Conservation (phyloP, 768 basidiomycete species). For the Holtermanniella nyarrowii region DNA sequence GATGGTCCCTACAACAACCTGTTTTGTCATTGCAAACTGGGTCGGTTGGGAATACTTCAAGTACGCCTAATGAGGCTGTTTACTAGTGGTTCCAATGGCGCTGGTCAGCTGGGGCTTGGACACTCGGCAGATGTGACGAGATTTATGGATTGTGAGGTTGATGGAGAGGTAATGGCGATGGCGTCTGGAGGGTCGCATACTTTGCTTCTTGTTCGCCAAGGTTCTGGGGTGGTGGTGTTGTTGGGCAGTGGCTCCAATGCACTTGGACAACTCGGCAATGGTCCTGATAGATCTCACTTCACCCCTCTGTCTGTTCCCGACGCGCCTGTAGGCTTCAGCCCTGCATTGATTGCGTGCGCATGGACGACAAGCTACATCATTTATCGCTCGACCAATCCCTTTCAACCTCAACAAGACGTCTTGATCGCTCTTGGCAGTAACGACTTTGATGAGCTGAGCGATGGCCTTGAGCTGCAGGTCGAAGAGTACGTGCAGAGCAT, state of each 20-base stretch:
- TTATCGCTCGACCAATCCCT: slow-evolving; percentile 41
- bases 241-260: slow-evolving; percentile 69
- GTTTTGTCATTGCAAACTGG: slow-evolving; percentile 97
- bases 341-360: slow-evolving; percentile 45
- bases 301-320: not conserved
- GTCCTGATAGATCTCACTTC: not conserved
- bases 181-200: slow-evolving; percentile 5
- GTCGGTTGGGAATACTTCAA: slow-evolving; percentile 96
- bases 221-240: slow-evolving; percentile 38
- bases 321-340: not conserved
- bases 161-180: slow-evolving; percentile 3
- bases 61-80: slow-evolving; percentile 53
- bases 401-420: slow-evolving; percentile 17
- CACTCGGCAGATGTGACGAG: slow-evolving; percentile 23
- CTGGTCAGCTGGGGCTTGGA: slow-evolving; percentile 26
- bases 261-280: slow-evolving; percentile 58
- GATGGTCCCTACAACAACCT: slow-evolving; percentile 67
- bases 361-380: slow-evolving; percentile 82
- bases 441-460: slow-evolving; percentile 72
- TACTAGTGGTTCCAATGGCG: slow-evolving; percentile 32
- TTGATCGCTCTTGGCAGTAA: slow-evolving; percentile 72
- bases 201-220: not conserved
- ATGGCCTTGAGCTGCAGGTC: slow-evolving; percentile 11
- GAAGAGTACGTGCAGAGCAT: slow-evolving; percentile 45
- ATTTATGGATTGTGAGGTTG: slow-evolving; percentile 7